These are phyloP conservation scores for Moelleriella libera DNA, from an alignment of 2,329 filamentous ascomycete species.

Conservation along the genomic window DNA sequence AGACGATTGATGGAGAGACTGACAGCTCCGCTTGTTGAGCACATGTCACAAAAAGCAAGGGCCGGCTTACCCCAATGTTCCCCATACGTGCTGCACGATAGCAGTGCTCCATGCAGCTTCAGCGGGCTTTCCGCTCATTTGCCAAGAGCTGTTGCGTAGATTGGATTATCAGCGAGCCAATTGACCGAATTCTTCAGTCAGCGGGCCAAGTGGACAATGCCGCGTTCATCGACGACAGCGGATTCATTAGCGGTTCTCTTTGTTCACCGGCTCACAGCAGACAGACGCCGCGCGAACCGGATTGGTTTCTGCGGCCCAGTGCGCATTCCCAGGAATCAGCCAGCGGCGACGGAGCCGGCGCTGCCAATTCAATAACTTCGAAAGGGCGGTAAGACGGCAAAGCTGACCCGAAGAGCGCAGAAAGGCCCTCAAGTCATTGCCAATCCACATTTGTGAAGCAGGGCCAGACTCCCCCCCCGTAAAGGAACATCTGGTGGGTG, in stretches of 20 bases:
- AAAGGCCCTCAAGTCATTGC: not conserved
- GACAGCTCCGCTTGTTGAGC: not conserved
- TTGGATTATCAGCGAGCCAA: not conserved
- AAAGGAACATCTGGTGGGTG: too few relatives aligned
- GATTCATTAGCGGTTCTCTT: too few relatives aligned
- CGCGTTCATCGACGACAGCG: too few relatives aligned
- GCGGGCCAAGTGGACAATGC: too few relatives aligned
- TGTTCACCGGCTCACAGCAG: too few relatives aligned
- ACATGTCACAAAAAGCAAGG: not conserved
- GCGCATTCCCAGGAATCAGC: too few relatives aligned
- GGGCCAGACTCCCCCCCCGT: too few relatives aligned
- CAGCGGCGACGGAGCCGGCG: too few relatives aligned
- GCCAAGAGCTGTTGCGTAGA: not conserved
- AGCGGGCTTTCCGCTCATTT: not conserved
- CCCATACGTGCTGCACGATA: not conserved
- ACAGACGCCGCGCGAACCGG: too few relatives aligned
- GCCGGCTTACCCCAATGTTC: not conserved
- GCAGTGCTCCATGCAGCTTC: not conserved
- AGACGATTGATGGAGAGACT: not conserved
- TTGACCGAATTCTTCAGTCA: too few relatives aligned
- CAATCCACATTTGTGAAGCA: too few relatives aligned
- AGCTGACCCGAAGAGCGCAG: not conserved
- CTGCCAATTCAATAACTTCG: not conserved
- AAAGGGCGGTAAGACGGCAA: not conserved
- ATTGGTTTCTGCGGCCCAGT: too few relatives aligned